A percentile compares a stretch with the other conserved stretches of the same genome.
Conservation (phyloP, 768 basidiomycete species). For the Termitomyces heimii region DNA sequence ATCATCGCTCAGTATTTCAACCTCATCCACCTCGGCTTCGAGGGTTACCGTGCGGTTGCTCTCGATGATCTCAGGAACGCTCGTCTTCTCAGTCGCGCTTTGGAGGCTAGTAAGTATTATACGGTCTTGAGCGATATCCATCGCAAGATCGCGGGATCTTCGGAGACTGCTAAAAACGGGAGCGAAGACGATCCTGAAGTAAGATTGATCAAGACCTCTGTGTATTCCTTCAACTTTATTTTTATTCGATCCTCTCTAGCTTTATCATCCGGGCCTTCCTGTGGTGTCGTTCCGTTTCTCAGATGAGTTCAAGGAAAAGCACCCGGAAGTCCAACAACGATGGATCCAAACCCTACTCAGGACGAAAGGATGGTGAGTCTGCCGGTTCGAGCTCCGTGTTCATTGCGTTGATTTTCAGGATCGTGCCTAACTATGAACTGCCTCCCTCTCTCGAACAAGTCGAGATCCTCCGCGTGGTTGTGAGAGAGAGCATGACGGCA, state of each 20-base stretch:
- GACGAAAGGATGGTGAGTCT: conserved; percentile 45
- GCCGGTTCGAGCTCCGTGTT: not conserved
- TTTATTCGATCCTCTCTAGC: conserved; percentile 19
- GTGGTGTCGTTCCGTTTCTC: conserved; percentile 64
- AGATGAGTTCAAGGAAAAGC: conserved; percentile 45
- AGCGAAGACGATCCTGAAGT: conserved; percentile 59
- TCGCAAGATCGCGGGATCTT: conserved; percentile 3
- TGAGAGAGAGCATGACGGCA: conserved; percentile 55
- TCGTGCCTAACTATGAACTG: conserved; percentile 46
- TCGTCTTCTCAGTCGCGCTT: conserved; percentile 52
- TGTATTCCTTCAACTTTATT: not conserved
- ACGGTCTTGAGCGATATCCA: conserved; percentile 55
- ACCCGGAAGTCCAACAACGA: conserved; percentile 54
- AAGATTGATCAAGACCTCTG: conserved; percentile 1
- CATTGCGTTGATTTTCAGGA: conserved; percentile 19
- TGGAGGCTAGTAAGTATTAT: conserved; percentile 51
- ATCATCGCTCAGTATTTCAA: conserved; percentile 63
- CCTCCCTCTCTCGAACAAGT: conserved; percentile 47
- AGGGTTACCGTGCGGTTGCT: conserved; percentile 48
- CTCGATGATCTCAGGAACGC: conserved; percentile 58
- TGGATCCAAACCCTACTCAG: conserved; percentile 51
- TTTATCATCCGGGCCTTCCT: conserved; percentile 54
- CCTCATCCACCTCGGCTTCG: conserved; percentile 53
- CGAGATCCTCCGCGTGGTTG: conserved; percentile 62
- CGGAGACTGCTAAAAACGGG: not conserved